phyloP scores from a whole-genome alignment of 192 early-diverging fungal species.

The Coemansia sp. region DNA sequence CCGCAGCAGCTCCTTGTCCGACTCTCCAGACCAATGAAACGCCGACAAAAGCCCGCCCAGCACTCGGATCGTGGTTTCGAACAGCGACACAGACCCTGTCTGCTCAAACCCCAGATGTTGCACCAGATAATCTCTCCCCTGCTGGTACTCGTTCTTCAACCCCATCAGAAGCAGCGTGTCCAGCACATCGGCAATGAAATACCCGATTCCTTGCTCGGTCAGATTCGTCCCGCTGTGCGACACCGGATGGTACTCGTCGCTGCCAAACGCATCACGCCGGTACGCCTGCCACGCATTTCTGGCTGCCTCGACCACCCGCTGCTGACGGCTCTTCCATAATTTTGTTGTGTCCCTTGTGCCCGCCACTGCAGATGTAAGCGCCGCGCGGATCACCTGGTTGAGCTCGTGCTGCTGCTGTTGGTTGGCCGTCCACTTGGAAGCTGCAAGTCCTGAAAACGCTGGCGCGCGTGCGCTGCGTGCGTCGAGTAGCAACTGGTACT shows the following conservation, averaged over 20 bases:
- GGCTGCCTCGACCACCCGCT: not conserved
- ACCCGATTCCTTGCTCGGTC: conserved; percentile 64
- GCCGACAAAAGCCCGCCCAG: conserved; percentile 81
- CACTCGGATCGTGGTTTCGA: conserved; percentile 85
- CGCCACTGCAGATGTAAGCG: not conserved
- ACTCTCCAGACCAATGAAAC: conserved; percentile 63
- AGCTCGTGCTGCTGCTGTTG: not conserved
- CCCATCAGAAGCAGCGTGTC: conserved; percentile 84
- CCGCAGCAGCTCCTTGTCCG: conserved; percentile 58
- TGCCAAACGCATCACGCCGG: not conserved
- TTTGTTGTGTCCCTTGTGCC: not conserved
- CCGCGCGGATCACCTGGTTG: not conserved
- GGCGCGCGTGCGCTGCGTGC: not conserved
- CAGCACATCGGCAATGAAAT: conserved; percentile 84
- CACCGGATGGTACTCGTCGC: conserved; percentile 77
- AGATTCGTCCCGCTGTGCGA: conserved; percentile 66
- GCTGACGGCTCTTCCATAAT: not conserved
- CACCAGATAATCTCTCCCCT: conserved; percentile 68
- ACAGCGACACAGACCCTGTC: conserved; percentile 64
- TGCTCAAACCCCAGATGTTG: conserved; percentile 64
- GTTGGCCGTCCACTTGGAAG: not conserved
- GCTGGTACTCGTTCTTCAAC: conserved; percentile 69
- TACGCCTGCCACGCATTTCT: not conserved
- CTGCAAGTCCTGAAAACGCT: not conserved
- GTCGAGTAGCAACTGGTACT: not conserved